Evolutionary conservation across 1,139 yeast species (phyloP).

Genomic region (Arxiozyma bovina): DNA sequence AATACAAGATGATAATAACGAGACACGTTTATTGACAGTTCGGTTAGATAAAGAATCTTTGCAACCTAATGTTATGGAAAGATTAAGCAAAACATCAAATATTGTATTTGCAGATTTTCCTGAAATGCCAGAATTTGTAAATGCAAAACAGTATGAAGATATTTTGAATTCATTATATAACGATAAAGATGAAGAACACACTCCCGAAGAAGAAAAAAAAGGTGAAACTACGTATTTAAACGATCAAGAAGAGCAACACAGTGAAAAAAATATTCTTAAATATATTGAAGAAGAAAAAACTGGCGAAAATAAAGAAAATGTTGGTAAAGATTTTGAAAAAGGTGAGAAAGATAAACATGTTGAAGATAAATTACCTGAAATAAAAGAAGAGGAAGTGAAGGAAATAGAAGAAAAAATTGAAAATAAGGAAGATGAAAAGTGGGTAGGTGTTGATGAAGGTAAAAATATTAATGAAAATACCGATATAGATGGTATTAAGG

Average conservation of each 20-base stretch:
- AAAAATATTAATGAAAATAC: slow-evolving; percentile 1
- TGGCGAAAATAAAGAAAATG: slow-evolving; percentile 1
- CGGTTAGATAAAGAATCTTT: slow-evolving; percentile 16
- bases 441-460: slow-evolving; percentile 6
- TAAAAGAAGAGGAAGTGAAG: not conserved
- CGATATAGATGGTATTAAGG: not conserved
- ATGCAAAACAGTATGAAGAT: slow-evolving; percentile 15
- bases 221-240: slow-evolving; percentile 4
- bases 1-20: slow-evolving; percentile 3
- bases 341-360: not conserved
- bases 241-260: slow-evolving; percentile 7
- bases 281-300: slow-evolving; percentile 8
- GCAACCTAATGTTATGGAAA: slow-evolving; percentile 16
- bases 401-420: not conserved
- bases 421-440: slow-evolving; percentile 1
- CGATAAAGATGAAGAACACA: slow-evolving; percentile 8
- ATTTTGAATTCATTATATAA: slow-evolving; percentile 12
- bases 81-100: slow-evolving; percentile 16
- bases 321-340: not conserved
- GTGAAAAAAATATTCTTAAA: slow-evolving; percentile 21
- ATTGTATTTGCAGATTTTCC: slow-evolving; percentile 21
- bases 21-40: slow-evolving; percentile 12
- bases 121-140: slow-evolving; percentile 22
- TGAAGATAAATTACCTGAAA: not conserved
- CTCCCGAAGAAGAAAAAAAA: slow-evolving; percentile 7